These are phyloP conservation scores for Cystofilobasidium capitatum DNA, from an alignment of 768 basidiomycete species.

Conservation along the genomic window DNA sequence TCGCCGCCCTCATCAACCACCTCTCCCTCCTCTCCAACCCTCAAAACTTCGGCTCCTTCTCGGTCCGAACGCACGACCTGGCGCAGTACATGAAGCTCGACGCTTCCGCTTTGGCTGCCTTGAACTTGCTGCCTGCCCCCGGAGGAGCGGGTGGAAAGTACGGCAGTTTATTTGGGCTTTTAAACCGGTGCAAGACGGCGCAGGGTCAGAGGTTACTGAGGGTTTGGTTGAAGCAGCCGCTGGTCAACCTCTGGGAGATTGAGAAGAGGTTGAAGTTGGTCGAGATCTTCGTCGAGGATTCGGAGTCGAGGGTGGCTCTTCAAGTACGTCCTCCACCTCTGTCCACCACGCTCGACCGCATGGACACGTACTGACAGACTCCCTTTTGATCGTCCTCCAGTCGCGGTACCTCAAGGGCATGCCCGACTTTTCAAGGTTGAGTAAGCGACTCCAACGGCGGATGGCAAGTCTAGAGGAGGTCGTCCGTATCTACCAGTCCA, in stretches of 20 bases:
- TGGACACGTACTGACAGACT: neutral
- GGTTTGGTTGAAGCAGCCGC: slow-evolving; percentile 90
- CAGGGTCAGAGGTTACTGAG: slow-evolving; percentile 82
- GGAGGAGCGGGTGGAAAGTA: slow-evolving; percentile 56
- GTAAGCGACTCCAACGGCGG: slow-evolving; percentile 79
- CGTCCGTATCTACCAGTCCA: slow-evolving; percentile 88
- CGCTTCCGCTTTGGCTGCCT: slow-evolving; percentile 80
- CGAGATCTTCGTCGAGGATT: slow-evolving; percentile 71
- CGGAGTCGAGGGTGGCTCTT: slow-evolving; percentile 57
- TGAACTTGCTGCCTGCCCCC: slow-evolving; percentile 70
- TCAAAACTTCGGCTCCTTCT: slow-evolving; percentile 68
- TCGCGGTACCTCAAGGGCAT: slow-evolving; percentile 79
- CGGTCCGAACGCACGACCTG: slow-evolving; percentile 75
- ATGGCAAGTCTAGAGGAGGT: slow-evolving; percentile 85
- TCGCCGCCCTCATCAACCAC: slow-evolving; percentile 72
- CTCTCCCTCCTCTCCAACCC: slow-evolving; percentile 67
- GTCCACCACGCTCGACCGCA: neutral
- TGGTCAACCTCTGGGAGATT: slow-evolving; percentile 88
- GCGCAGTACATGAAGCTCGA: slow-evolving; percentile 93
- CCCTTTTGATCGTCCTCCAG: slow-evolving; percentile 41
- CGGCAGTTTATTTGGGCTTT: slow-evolving; percentile 73
- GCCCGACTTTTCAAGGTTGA: slow-evolving; percentile 86
- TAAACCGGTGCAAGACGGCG: slow-evolving; percentile 93
- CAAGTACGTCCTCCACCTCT: slow-evolving; percentile 52
- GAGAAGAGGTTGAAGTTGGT: slow-evolving; percentile 81